Conservation (phyloP, 2,329 filamentous ascomycete genomes). For the Colletotrichum sp. region DNA sequence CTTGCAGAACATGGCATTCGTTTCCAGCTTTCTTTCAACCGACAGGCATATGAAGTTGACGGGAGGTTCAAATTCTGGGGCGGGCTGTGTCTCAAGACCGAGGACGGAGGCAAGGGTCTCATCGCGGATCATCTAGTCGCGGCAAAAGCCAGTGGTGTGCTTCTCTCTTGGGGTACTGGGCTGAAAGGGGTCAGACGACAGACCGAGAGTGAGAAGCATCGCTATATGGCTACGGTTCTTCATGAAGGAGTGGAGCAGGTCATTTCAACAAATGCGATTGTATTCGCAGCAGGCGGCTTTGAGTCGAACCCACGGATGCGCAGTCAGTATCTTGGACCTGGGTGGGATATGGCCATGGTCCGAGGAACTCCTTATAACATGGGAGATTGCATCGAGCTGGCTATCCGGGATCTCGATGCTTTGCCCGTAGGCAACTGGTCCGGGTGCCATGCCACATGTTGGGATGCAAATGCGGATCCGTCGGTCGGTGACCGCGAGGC, state of each 20-base stretch:
- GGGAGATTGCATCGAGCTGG: neutral
- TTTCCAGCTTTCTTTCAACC: neutral
- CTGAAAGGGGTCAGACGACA: neutral
- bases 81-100: neutral
- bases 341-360: neutral
- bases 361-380: neutral
- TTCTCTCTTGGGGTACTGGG: neutral
- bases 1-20: neutral
- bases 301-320: neutral
- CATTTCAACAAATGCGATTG: neutral
- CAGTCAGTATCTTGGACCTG: neutral
- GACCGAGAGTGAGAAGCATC: neutral
- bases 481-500: neutral
- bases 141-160: neutral
- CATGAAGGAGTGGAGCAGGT: neutral
- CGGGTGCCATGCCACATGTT: neutral
- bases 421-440: neutral
- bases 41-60: neutral
- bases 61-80: neutral
- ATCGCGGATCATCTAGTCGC: neutral
- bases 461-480: neutral
- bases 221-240: neutral
- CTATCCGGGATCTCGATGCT: neutral
- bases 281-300: neutral
- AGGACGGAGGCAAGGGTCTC: neutral